Conservation (phyloP, 257 asterid genomes). For the Ligustrum vulgare region DNA sequence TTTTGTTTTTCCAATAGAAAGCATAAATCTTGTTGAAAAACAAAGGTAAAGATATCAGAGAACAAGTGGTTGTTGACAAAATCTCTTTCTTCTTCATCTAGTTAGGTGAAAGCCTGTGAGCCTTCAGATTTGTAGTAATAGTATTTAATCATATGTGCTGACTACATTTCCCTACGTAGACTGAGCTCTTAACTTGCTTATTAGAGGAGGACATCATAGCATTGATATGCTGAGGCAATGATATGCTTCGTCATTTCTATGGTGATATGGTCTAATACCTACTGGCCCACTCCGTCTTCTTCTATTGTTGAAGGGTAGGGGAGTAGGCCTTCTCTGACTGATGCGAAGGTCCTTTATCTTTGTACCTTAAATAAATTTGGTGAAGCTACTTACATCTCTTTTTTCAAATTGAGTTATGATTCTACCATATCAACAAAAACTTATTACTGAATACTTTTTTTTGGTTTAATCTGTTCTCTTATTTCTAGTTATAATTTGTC, state of each 20-base stretch:
- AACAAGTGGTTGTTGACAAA: neutral
- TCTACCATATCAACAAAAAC: neutral
- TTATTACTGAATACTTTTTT: neutral
- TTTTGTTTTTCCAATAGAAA: no score
- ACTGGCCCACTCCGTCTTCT: neutral
- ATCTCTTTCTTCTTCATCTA: neutral
- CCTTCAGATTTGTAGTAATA: neutral
- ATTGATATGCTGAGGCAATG: neutral
- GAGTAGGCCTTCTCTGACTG: neutral
- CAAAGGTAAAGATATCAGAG: no score
- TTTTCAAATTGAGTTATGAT: neutral
- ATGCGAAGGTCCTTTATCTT: neutral
- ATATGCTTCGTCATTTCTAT: neutral
- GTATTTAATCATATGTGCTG: neutral
- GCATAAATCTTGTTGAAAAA: neutral
- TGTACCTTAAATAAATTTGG: neutral
- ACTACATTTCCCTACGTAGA: neutral
- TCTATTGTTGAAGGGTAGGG: neutral
- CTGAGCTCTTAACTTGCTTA: neutral
- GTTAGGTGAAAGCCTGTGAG: neutral
- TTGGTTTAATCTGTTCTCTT: neutral
- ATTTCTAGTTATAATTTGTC: neutral
- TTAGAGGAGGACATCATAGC: neutral
- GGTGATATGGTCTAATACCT: neutral
- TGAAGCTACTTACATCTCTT: neutral